A percentile compares a stretch with the other conserved stretches of the same genome.
These are phyloP conservation scores for Blastobotrys indianensis DNA, from an alignment of 1,139 yeast genomes.

Conservation along the genomic window DNA sequence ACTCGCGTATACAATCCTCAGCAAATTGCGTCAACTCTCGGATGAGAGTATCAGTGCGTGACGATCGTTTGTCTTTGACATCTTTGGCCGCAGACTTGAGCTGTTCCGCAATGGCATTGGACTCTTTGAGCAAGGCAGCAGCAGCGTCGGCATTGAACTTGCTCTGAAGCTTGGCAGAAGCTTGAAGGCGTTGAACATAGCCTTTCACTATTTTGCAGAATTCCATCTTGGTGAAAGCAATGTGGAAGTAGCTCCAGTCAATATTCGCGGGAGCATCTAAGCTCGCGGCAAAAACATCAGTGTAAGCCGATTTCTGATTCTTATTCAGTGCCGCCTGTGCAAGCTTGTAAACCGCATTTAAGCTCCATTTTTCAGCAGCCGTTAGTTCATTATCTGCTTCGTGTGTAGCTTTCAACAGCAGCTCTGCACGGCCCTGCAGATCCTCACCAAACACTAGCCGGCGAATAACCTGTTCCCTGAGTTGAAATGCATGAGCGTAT, in stretches of 20 bases:
- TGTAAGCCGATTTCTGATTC: conserved; percentile 13
- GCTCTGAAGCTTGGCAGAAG: too few relatives aligned
- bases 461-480: conserved; percentile 23
- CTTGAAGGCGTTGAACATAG: conserved; percentile 20
- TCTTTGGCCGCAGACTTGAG: conserved; percentile 19
- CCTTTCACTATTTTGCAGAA: conserved; percentile 24
- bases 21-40: conserved; percentile 16
- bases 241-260: conserved; percentile 30
- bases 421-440: conserved; percentile 10
- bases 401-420: conserved; percentile 9
- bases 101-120: conserved; percentile 10
- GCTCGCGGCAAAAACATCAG: conserved; percentile 10
- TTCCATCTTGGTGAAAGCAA: conserved; percentile 28
- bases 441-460: conserved; percentile 18
- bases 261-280: conserved; percentile 3
- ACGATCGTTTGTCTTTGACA: conserved; percentile 18
- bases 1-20: conserved; percentile 11
- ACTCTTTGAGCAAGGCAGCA: conserved; percentile 11
- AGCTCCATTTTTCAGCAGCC: conserved; percentile 35
- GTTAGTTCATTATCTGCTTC: conserved; percentile 22
- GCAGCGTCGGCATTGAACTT: conserved; percentile 16
- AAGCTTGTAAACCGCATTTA: conserved; percentile 22
- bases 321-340: conserved; percentile 17
- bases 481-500: conserved; percentile 24
- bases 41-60: conserved; percentile 12